phyloP scores from a whole-genome alignment of 768 basidiomycete genomes.

The Pleurotus eryngii region DNA sequence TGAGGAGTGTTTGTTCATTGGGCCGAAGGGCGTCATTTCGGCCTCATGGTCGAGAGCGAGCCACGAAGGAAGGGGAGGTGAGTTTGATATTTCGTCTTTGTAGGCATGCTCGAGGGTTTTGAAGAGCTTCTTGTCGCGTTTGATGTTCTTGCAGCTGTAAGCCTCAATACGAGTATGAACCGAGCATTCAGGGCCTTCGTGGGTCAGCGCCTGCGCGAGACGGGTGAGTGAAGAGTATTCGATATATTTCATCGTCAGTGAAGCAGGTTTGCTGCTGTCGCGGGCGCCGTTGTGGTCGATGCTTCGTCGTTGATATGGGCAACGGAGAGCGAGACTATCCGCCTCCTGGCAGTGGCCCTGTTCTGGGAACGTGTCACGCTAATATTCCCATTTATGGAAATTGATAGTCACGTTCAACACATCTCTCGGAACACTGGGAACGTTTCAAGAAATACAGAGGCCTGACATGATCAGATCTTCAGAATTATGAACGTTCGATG shows the following conservation, averaged over 20 bases:
- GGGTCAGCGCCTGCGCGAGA: slow-evolving; percentile 75
- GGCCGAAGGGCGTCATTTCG: slow-evolving; percentile 86
- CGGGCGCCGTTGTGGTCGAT: background rate
- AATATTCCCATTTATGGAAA: background rate
- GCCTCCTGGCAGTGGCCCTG: slow-evolving; percentile 5
- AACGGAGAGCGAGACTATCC: background rate
- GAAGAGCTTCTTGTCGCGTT: slow-evolving; percentile 95
- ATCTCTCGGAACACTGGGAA: too few relatives aligned
- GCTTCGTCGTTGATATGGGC: slow-evolving; percentile 5
- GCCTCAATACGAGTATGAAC: slow-evolving; percentile 94
- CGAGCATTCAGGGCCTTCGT: slow-evolving; percentile 83
- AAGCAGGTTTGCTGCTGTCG: background rate
- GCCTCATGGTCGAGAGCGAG: slow-evolving; percentile 66
- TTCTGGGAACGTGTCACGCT: slow-evolving; percentile 5
- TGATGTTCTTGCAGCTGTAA: slow-evolving; percentile 97
- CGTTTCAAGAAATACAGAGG: too few relatives aligned
- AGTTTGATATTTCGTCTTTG: slow-evolving; percentile 74
- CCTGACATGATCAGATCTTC: too few relatives aligned
- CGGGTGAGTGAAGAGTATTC: slow-evolving; percentile 76
- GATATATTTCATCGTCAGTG: slow-evolving; percentile 76
- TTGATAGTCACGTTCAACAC: background rate
- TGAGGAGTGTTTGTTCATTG: slow-evolving; percentile 78
- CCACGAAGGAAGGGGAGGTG: slow-evolving; percentile 82
- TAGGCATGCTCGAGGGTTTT: slow-evolving; percentile 88
- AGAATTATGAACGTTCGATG: too few relatives aligned